Evolutionary conservation across 1,284 basidiomycete species (phyloP).

Genomic region (Heliocybe sulcata): DNA sequence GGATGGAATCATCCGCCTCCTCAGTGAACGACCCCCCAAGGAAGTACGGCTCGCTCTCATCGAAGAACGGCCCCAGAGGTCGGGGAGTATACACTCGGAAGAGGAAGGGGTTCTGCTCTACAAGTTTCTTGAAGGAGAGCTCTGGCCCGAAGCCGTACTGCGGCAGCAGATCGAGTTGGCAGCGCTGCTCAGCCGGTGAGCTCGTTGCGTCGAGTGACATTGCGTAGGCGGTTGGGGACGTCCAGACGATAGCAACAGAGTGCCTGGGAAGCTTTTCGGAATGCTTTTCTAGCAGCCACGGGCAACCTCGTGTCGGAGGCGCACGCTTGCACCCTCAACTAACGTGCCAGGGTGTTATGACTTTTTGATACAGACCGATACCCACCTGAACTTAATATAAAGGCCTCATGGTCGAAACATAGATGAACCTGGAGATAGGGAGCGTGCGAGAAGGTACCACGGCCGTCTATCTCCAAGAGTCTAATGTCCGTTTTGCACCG

Average conservation of each 20-base stretch:
- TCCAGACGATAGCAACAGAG: not conserved
- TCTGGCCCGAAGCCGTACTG: slow-evolving; percentile 66
- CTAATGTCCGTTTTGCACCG: not conserved
- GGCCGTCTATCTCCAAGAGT: not conserved
- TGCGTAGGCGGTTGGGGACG: not conserved
- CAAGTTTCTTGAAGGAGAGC: slow-evolving; percentile 50
- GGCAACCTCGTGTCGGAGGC: not conserved
- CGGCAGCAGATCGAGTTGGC: slow-evolving; percentile 33
- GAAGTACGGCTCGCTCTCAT: slow-evolving; percentile 52
- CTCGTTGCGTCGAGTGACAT: not conserved
- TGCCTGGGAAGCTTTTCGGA: not conserved
- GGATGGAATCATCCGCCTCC: slow-evolving; percentile 27
- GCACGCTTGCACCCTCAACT: not conserved
- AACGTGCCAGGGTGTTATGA: not conserved
- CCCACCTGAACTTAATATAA: not conserved
- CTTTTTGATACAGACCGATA: not conserved
- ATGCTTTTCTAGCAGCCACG: not conserved
- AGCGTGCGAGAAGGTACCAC: not conserved
- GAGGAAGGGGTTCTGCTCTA: slow-evolving; percentile 60
- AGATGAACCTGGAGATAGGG: not conserved
- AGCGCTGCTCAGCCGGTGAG: not conserved
- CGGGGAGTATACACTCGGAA: slow-evolving; percentile 75
- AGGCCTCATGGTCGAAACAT: not conserved
- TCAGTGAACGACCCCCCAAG: slow-evolving; percentile 56
- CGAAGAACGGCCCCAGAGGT: slow-evolving; percentile 40